A percentile compares a stretch with the other conserved stretches of the same genome.
phyloP scores from a whole-genome alignment of 495 filamentous ascomycete genomes.

The Trichoderma orchidacearum region DNA sequence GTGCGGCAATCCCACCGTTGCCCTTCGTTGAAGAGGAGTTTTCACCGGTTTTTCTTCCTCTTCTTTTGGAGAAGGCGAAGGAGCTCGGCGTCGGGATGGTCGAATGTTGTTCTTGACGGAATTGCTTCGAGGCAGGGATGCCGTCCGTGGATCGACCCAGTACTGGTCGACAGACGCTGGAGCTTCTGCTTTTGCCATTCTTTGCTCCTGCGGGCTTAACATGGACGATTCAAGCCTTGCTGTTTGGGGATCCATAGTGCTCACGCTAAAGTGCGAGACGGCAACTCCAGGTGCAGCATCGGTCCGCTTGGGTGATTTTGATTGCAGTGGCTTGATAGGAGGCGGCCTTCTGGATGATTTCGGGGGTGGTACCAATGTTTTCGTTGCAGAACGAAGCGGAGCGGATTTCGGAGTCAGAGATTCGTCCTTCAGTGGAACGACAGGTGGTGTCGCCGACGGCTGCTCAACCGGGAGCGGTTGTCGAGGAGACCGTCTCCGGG shows the following conservation, averaged over 20 bases:
- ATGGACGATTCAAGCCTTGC: not conserved
- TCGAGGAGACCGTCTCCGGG: slow-evolving; percentile 27
- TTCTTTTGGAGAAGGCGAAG: slow-evolving; percentile 13
- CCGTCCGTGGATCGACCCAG: not conserved
- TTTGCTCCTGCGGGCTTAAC: not conserved
- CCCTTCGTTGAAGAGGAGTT: not conserved
- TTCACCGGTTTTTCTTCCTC: slow-evolving; percentile 22
- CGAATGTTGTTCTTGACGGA: slow-evolving; percentile 10
- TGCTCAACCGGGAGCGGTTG: slow-evolving; percentile 3
- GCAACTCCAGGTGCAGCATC: slow-evolving; percentile 3
- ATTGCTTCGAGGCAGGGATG: not conserved
- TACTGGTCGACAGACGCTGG: not conserved
- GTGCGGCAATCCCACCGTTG: slow-evolving; percentile 33
- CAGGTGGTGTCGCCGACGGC: not conserved
- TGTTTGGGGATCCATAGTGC: not conserved
- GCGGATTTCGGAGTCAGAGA: not conserved
- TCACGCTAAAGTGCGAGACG: not conserved
- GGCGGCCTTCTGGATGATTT: not conserved
- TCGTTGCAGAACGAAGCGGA: not conserved
- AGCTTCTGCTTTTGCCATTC: not conserved
- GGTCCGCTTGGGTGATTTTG: not conserved
- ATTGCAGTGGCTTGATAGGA: not conserved
- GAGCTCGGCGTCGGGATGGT: slow-evolving; percentile 18
- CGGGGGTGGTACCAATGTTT: not conserved
- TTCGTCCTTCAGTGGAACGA: not conserved